These are phyloP conservation scores for Microcyclospora tardicrescens DNA, from an alignment of 2,329 filamentous ascomycete species.

Conservation along the genomic window DNA sequence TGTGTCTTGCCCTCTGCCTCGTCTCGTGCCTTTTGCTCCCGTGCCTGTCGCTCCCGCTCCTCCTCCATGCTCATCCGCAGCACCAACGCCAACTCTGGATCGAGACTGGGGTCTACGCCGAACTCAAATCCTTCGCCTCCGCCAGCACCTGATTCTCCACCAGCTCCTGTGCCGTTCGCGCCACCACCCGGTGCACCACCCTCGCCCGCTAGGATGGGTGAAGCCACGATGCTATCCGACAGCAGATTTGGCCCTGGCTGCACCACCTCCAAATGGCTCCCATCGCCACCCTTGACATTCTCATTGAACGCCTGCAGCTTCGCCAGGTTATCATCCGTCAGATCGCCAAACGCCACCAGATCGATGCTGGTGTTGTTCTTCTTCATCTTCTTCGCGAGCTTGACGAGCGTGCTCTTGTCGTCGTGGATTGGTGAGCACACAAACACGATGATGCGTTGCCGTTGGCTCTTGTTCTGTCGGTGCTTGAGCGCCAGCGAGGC, in stretches of 20 bases:
- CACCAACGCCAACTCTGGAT: slow-evolving; percentile 87
- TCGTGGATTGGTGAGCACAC: slow-evolving; percentile 87
- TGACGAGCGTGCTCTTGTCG: slow-evolving; percentile 74
- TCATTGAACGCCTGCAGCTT: slow-evolving; percentile 93
- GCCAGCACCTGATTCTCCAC: slow-evolving; percentile 37
- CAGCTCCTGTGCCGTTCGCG: slow-evolving; percentile 32
- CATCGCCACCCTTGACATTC: slow-evolving; percentile 79
- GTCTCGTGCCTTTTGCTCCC: slow-evolving; percentile 59
- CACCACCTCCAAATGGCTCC: slow-evolving; percentile 81
- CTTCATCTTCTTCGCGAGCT: slow-evolving; percentile 96
- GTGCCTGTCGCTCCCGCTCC: slow-evolving; percentile 86
- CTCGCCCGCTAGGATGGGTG: slow-evolving; percentile 80
- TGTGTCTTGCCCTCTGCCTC: slow-evolving; percentile 58
- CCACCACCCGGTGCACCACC: slow-evolving; percentile 48
- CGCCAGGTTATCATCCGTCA: slow-evolving; percentile 74
- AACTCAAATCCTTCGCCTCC: slow-evolving; percentile 64
- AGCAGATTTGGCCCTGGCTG: slow-evolving; percentile 83
- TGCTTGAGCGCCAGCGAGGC: slow-evolving; percentile 96
- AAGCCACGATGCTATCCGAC: slow-evolving; percentile 79
- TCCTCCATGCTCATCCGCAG: slow-evolving; percentile 97
- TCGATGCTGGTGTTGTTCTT: slow-evolving; percentile 92
- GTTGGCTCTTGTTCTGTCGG: slow-evolving; percentile 92
- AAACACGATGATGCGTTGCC: slow-evolving; percentile 93
- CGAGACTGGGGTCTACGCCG: slow-evolving; percentile 78
- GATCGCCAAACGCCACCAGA: slow-evolving; percentile 87